Conservation (phyloP, 805 yeast genomes). For the Schwanniomyces polymorphus region DNA sequence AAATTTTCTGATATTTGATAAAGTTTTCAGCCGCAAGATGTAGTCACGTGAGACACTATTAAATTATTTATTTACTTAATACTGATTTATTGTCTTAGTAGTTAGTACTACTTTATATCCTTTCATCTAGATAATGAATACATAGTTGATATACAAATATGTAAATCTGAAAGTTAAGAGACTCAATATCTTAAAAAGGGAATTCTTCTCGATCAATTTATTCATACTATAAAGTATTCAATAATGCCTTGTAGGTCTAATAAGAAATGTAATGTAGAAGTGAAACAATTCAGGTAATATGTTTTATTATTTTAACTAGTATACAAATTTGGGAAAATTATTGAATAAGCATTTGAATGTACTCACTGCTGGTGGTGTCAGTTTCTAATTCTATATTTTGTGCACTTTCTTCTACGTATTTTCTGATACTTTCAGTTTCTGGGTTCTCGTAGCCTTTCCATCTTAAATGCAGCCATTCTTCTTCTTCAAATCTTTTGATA, state of each 20-base stretch:
- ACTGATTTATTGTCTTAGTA: too few relatives aligned
- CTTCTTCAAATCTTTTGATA: conserved; percentile 41
- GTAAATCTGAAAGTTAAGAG: too few relatives aligned
- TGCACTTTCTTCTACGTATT: conserved; percentile 14
- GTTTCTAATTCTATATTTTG: conserved; percentile 17
- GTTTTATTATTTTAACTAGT: neutral
- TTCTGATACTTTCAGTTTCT: conserved; percentile 13
- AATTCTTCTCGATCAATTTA: too few relatives aligned
- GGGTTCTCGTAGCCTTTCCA: conserved; percentile 25
- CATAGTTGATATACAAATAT: neutral
- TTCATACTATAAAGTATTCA: too few relatives aligned
- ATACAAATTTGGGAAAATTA: neutral
- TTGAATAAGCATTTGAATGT: conserved; percentile 21
- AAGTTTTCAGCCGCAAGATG: conserved; percentile 8
- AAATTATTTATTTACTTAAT: too few relatives aligned
- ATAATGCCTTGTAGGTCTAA: neutral
- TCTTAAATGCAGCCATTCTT: conserved; percentile 33
- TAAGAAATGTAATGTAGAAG: neutral
- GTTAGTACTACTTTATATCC: too few relatives aligned
- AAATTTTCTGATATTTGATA: neutral
- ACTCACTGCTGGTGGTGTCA: conserved; percentile 23
- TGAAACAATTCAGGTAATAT: neutral
- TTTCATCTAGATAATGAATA: neutral
- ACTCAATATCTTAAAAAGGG: too few relatives aligned
- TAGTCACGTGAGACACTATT: conserved; percentile 7